Base-by-base conservation (phyloP, 176 grass and related monocot genomes). In the Hyparrhenia diplandra region DNA sequence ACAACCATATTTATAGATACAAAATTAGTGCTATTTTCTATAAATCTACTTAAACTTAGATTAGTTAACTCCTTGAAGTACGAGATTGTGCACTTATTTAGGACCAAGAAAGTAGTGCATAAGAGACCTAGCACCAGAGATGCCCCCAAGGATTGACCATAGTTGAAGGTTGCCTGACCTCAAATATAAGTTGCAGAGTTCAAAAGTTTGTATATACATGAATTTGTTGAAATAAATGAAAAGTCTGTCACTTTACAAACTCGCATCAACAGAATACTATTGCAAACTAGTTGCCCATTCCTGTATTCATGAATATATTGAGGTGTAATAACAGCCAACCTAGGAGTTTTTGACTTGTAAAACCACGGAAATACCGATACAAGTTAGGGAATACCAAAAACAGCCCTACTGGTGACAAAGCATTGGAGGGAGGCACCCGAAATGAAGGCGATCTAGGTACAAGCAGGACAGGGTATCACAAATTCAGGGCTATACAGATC, bases 151-250 rank as follows among this genome's bases (percentile, higher is more conserved):
- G 42, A 35, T 27, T 27, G 23, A 75, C 4, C 30, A 58, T 51
- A 37, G 49, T 58, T 27, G 68, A 46, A 45, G 8, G 65, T 55
- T 20, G 54, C 6, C 32, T 46, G 55, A 54, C 41, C 13, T 25
- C 69, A 80, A 73, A 62, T 66, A 77, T 23, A 72, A 73, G 36
- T 78, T 75, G 18, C 28, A 64, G 25, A 57, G 5, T 59, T 46
- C 66, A 31, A 52, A 65, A 82, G 83, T 89, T 86, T 82, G 59
- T 89, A 89, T 89, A 67, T 89, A 90, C 88, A 90, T 69, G 74
- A 69, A 52, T 79, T 82, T 83, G 14, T 67, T 66, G 78, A 79
- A 46, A 83, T 47, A 74, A 47, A 83, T 71, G 23, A 69, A 86
- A 85, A 32, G 76, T 32, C 16, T 70, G 63, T 81, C 71, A 45